Conservation (phyloP, 805 yeast species). For the Monosporozyma yasuniensis region DNA sequence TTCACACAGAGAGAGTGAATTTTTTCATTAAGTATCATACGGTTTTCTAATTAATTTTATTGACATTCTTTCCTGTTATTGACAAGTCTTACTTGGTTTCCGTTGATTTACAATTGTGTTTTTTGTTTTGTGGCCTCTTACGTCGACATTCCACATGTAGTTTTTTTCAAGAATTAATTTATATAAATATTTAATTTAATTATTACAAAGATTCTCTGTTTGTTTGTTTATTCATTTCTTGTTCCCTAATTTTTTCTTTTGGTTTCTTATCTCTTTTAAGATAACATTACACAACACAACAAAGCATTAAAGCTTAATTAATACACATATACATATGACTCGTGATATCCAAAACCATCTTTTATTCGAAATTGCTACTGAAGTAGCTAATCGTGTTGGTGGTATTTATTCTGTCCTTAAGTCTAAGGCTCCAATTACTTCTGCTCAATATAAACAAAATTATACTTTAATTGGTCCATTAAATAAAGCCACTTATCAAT, state of each 20-base stretch:
- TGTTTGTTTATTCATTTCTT: no score
- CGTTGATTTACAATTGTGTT: no score
- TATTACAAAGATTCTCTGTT: no score
- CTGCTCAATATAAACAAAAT: slow-evolving; percentile 81
- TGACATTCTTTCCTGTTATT: not conserved
- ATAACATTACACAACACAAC: no score
- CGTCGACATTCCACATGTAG: no score
- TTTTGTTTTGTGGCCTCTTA: no score
- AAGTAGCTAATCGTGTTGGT: slow-evolving; percentile 95
- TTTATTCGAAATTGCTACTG: slow-evolving; percentile 90
- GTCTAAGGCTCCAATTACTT: slow-evolving; percentile 94
- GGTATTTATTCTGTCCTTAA: slow-evolving; percentile 95
- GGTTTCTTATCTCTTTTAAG: no score
- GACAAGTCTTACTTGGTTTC: not conserved
- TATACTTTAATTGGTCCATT: slow-evolving; percentile 84
- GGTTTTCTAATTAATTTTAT: not conserved
- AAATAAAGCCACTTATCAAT: slow-evolving; percentile 61
- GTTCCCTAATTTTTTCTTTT: not conserved
- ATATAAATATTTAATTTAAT: no score
- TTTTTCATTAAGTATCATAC: not conserved
- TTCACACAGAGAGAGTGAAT: not conserved
- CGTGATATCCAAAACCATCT: slow-evolving; percentile 84
- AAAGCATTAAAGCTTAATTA: no score
- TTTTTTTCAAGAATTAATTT: no score
- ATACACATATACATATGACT: slow-evolving; percentile 37